Base-by-base conservation (phyloP, 768 basidiomycete species). In the Termitomyces heimii region DNA sequence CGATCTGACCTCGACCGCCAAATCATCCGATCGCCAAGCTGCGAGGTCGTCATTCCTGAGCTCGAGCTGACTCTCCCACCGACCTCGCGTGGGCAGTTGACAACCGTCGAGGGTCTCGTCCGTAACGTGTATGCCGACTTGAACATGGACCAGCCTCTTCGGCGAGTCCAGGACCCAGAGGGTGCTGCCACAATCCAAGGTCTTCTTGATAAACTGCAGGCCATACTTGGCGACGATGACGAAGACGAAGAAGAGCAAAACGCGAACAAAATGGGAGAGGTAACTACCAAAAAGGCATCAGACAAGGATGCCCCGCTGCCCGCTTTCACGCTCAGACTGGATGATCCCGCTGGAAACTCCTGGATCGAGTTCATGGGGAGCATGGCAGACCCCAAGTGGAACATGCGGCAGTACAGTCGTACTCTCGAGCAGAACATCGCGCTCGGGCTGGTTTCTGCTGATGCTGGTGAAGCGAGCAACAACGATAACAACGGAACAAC, bases 281-380 rank as follows among this genome's bases (percentile, higher is more conserved):
- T 65, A 2, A 64, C 68, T 29, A 53, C 60, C n/a, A 55, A 54
- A 44, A 70, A 70, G 35, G 70, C 71, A 22, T 68, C 72, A 0
- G 67, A 76, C 13, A 75, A 75, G 16, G 74, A 75, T 12, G 77
- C 73, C 8, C 81, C 87, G 1, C 82, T 93, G 74, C 77, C 76
- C 22, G 71, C 85, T 3, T 92, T 98, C 67, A 94, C 92, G 0
- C 66, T 98, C 55, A 85, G 79, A 53, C 75, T 99, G 20, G 93
- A 98, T 65, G 97, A 99, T 67, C 95, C 95, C 1, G 77, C 94
- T 1, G 97, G 97, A 7, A 95, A 96, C 72, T 95, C 93, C n/a
- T 98, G 95, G 77, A 77, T 97, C 70, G 94, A 97, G 73, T 95
- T 96, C 66, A 64, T 83, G 3, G 94, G 82, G 10, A 88, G 84